A percentile compares a stretch with the other conserved stretches of the same genome.
These are phyloP conservation scores for Pugionium dolabratum DNA, from an alignment of 345 rosid genomes.

Conservation along the genomic window DNA sequence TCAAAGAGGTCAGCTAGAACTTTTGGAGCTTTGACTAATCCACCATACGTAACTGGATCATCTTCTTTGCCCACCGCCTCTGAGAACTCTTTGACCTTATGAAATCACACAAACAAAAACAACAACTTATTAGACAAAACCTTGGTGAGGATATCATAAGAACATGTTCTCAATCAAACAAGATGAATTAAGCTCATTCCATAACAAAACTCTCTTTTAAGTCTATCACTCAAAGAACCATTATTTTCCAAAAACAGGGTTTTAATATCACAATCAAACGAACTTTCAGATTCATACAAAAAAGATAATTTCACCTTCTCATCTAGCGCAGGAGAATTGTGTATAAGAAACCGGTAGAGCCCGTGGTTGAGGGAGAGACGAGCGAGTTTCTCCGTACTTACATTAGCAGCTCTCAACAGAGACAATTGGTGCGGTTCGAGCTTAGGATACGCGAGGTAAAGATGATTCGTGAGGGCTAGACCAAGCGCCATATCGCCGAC, in stretches of 20 bases:
- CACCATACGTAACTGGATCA: slow-evolving; percentile 52
- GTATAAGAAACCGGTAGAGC: slow-evolving; percentile 50
- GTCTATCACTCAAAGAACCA: too few species aligned
- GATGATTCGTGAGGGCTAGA: slow-evolving; percentile 50
- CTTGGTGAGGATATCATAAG: slow-evolving; percentile 11
- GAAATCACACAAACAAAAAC: neutral
- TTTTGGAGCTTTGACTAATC: slow-evolving; percentile 77
- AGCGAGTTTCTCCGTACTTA: slow-evolving; percentile 82
- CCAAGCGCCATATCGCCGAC: slow-evolving; percentile 69
- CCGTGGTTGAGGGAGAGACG: slow-evolving; percentile 63
- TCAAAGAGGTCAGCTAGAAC: slow-evolving; percentile 78
- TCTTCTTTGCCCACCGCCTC: slow-evolving; percentile 57
- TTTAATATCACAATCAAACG: neutral
- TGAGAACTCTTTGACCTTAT: slow-evolving; percentile 62
- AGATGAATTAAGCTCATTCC: too few species aligned
- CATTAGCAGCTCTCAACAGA: slow-evolving; percentile 59
- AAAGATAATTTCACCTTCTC: slow-evolving; percentile 45
- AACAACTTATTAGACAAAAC: neutral
- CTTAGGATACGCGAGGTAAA: slow-evolving; percentile 53
- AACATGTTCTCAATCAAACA: slow-evolving; percentile 9
- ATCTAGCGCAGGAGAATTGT: slow-evolving; percentile 48
- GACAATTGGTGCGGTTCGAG: slow-evolving; percentile 61
- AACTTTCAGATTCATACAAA: neutral
- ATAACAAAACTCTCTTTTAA: too few species aligned
- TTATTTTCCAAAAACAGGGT: too few species aligned